These are phyloP conservation scores for Saccharomyces hybrid DNA, from an alignment of 1,139 yeast species.

Conservation along the genomic window DNA sequence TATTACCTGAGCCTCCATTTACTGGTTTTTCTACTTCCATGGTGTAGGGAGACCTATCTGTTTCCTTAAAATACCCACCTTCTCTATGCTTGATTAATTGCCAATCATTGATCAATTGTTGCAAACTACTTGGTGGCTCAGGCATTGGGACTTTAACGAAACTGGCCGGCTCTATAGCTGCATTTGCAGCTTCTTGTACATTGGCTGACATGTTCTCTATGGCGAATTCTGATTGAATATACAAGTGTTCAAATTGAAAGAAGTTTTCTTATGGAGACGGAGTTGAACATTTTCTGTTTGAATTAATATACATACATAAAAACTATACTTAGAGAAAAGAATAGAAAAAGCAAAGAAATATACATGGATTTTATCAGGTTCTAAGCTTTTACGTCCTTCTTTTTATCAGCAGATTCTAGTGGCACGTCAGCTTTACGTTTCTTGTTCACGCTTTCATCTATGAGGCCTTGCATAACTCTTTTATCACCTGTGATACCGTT, in stretches of 20 bases:
- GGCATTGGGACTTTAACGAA: conserved; percentile 16
- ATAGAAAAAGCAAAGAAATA: background rate
- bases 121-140: conserved; percentile 15
- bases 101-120: conserved; percentile 28
- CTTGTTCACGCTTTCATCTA: conserved; percentile 7
- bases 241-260: background rate
- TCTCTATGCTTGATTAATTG: conserved; percentile 37
- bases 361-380: background rate
- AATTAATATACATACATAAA: background rate
- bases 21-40: conserved; percentile 34
- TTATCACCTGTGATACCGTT: conserved; percentile 54
- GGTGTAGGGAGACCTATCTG: conserved; percentile 39
- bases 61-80: conserved; percentile 45
- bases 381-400: background rate
- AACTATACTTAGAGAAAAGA: background rate
- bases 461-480: conserved; percentile 30
- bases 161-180: conserved; percentile 12
- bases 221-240: background rate
- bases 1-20: conserved; percentile 4
- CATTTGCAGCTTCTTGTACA: conserved; percentile 3
- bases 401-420: conserved; percentile 4
- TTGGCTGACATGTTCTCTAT: background rate
- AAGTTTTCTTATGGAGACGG: background rate
- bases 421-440: conserved; percentile 20
- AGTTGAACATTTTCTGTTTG: background rate